Conservation (phyloP, 169 alveolate genomes). For the Besnoitia besnoiti region DNA sequence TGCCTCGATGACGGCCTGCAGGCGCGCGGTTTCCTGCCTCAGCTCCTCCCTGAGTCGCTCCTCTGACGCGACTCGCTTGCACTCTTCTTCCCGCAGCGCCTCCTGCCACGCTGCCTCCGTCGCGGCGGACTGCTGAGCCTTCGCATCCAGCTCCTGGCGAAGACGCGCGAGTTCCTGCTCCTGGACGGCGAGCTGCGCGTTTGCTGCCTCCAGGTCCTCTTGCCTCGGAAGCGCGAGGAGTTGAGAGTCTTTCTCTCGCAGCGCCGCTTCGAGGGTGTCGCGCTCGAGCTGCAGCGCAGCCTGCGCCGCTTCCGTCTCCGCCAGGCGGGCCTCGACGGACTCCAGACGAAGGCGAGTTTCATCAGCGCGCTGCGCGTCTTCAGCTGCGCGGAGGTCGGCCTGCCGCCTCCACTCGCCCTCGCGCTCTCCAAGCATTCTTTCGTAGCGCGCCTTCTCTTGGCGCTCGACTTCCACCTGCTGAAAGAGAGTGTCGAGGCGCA, state of each 20-base stretch:
- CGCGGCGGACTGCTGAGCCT: background rate
- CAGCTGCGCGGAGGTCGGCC: background rate
- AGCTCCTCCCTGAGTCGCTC: background rate
- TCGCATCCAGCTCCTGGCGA: background rate
- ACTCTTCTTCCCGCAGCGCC: background rate
- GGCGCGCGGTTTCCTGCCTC: background rate
- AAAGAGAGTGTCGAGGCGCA: background rate
- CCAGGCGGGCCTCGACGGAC: background rate
- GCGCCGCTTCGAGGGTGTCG: slow-evolving; percentile 15
- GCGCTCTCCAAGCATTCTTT: background rate
- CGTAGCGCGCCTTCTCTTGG: background rate
- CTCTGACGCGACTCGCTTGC: background rate
- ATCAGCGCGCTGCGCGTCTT: background rate
- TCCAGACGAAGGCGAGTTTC: background rate
- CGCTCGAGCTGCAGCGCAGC: slow-evolving; percentile 46
- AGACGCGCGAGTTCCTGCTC: background rate
- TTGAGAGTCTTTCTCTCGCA: slow-evolving; percentile 12
- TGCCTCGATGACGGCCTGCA: background rate
- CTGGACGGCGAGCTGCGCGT: background rate
- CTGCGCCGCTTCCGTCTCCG: slow-evolving; percentile 19
- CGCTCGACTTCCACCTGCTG: background rate
- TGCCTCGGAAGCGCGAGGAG: background rate
- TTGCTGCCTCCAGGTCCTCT: background rate
- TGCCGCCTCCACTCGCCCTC: background rate
- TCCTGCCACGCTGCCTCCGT: background rate